These are phyloP conservation scores for Metschnikowia santaceciliae DNA, from an alignment of 805 yeast genomes.

Conservation along the genomic window DNA sequence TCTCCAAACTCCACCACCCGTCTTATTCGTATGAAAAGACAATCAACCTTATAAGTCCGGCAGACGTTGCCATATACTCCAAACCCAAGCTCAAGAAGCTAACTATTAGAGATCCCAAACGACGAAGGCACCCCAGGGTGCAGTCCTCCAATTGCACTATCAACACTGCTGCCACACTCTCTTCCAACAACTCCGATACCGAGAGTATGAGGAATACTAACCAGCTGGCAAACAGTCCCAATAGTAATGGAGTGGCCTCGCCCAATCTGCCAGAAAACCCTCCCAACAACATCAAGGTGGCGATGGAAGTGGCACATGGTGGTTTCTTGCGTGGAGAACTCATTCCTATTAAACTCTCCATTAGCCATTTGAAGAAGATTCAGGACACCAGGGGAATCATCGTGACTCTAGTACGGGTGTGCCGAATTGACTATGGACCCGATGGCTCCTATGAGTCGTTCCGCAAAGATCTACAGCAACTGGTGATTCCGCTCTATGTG, in stretches of 20 bases:
- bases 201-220: constrained; percentile 1
- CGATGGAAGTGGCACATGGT: constrained; percentile 43
- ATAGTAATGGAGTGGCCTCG: neutral
- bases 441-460: constrained; percentile 65
- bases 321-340: constrained; percentile 80
- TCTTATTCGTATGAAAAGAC: constrained; percentile 50
- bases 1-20: constrained; percentile 25
- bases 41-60: constrained; percentile 63
- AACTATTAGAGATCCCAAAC: constrained; percentile 52
- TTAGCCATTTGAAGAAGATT: constrained; percentile 68
- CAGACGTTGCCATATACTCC: constrained; percentile 65
- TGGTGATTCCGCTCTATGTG: constrained; percentile 70
- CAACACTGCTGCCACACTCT: constrained; percentile 27
- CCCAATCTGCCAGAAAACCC: constrained; percentile 3
- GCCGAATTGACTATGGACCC: constrained; percentile 57
- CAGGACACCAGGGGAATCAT: constrained; percentile 71
- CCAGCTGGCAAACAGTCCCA: neutral
- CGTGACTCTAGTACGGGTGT: constrained; percentile 74
- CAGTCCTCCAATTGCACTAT: constrained; percentile 34
- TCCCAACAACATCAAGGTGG: constrained; percentile 34
- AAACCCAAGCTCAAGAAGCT: constrained; percentile 64
- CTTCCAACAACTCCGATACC: constrained; percentile 31
- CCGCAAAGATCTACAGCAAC: constrained; percentile 79
- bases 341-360: constrained; percentile 63
- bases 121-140: constrained; percentile 28